Conservation (phyloP, 805 yeast genomes). For the Pichia nanzhaoensis region DNA sequence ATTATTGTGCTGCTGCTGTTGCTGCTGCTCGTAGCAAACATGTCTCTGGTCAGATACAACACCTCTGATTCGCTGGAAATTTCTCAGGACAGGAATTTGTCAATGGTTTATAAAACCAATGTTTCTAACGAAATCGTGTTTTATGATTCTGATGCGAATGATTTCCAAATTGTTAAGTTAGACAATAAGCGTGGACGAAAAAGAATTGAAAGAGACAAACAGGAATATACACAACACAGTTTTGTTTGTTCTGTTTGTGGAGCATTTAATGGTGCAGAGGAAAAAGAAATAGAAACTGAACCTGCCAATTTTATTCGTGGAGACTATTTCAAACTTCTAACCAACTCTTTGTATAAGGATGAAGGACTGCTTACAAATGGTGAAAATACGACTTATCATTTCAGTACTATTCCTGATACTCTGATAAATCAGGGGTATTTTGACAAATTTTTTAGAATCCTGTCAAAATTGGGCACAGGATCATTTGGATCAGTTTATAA, state of each 20-base stretch:
- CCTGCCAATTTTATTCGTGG: constrained; percentile 19
- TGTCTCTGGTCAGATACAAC: constrained; percentile 20
- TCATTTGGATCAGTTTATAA: constrained; percentile 80
- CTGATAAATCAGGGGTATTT: constrained; percentile 82
- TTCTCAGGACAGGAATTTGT: constrained; percentile 1
- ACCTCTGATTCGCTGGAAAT: constrained; percentile 2
- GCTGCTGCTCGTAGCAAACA: not conserved
- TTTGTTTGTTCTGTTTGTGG: constrained; percentile 27
- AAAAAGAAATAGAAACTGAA: not conserved
- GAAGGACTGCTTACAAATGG: constrained; percentile 7
- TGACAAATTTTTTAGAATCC: constrained; percentile 57
- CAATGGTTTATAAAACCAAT: constrained; percentile 16
- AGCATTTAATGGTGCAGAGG: constrained; percentile 5
- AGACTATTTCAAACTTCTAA: constrained; percentile 27
- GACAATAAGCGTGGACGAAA: too few relatives aligned
- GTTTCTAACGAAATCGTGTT: constrained; percentile 25
- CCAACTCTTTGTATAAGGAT: constrained; percentile 4
- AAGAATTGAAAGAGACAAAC: not conserved
- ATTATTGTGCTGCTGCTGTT: too few relatives aligned
- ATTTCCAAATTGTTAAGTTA: constrained; percentile 22
- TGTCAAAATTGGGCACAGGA: constrained; percentile 67
- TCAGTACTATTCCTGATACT: constrained; percentile 24
- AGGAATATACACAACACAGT: not conserved
- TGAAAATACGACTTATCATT: not conserved
- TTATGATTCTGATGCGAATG: constrained; percentile 24